phyloP scores from a whole-genome alignment of 2,329 filamentous ascomycete species.

The Annulohypoxylon truncatum region DNA sequence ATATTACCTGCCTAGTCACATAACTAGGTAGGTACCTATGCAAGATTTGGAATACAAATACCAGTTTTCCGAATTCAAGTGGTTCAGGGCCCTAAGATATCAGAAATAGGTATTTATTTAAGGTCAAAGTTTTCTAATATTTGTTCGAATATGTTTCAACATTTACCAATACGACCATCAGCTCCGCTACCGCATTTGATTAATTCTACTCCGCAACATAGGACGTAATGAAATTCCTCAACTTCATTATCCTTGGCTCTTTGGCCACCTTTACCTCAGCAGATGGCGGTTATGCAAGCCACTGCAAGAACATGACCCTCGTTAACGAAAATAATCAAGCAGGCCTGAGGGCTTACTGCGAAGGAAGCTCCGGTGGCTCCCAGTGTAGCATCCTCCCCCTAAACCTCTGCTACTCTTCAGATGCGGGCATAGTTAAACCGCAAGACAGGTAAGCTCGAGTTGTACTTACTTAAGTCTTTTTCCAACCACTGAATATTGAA shows the following conservation, averaged over 20 bases:
- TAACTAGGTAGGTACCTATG: too few relatives aligned
- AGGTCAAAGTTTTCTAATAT: too few relatives aligned
- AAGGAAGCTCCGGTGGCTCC: not conserved
- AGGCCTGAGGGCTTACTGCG: constrained; percentile 6
- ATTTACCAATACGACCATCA: not conserved
- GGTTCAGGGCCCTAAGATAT: too few relatives aligned
- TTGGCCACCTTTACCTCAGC: not conserved
- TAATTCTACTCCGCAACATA: too few relatives aligned
- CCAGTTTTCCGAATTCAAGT: too few relatives aligned
- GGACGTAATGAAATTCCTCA: not conserved
- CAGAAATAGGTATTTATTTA: too few relatives aligned
- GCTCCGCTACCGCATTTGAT: not conserved
- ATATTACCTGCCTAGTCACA: too few relatives aligned
- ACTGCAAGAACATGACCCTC: not conserved
- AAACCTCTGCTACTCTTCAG: not conserved
- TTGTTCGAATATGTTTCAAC: too few relatives aligned
- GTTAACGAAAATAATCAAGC: not conserved
- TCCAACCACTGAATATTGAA: not conserved
- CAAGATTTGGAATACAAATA: too few relatives aligned
- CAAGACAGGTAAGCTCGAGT: not conserved
- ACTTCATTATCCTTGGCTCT: not conserved
- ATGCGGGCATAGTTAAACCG: not conserved
- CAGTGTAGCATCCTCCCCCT: constrained; percentile 16
- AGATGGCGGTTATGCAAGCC: not conserved
- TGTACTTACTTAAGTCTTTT: not conserved